Evolutionary conservation across 1,284 basidiomycete species (phyloP).

Genomic region (Heliocybe sulcata): DNA sequence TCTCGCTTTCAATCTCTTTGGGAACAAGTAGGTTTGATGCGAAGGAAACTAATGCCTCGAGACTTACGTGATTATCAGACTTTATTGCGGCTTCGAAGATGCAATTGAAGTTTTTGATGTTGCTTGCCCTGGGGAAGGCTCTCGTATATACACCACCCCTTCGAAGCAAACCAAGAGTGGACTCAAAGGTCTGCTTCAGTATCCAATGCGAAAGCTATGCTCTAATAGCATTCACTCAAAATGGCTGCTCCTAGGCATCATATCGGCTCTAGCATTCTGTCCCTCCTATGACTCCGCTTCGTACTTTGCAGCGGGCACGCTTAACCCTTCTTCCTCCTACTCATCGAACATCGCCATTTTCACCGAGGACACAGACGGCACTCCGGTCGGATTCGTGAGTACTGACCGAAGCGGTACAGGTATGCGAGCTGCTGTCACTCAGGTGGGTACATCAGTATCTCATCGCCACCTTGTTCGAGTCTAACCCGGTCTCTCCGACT

Average conservation of each 20-base stretch:
- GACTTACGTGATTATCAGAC: slow-evolving; percentile 29
- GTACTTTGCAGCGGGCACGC: slow-evolving; percentile 68
- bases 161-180: slow-evolving; percentile 78
- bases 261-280: slow-evolving; percentile 77
- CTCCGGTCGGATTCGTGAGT: slow-evolving; percentile 57
- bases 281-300: slow-evolving; percentile 50
- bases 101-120: slow-evolving; percentile 89
- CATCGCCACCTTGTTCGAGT: not conserved
- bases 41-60: not conserved
- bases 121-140: slow-evolving; percentile 63
- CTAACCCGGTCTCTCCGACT: not conserved
- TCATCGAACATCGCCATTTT: slow-evolving; percentile 70
- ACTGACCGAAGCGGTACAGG: slow-evolving; percentile 26
- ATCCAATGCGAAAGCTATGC: no score
- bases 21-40: slow-evolving; percentile 48
- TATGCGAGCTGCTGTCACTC: slow-evolving; percentile 57
- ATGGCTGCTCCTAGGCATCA: slow-evolving; percentile 72
- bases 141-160: slow-evolving; percentile 66
- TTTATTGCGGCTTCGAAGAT: slow-evolving; percentile 88
- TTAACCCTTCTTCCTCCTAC: slow-evolving; percentile 41
- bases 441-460: slow-evolving; percentile 37
- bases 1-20: slow-evolving; percentile 68
- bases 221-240: no score
- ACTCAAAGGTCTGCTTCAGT: slow-evolving; percentile 58
- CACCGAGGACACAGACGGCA: slow-evolving; percentile 48